Evolutionary conservation across 805 yeast genomes (phyloP).

Genomic region (Barnettozyma sp.): DNA sequence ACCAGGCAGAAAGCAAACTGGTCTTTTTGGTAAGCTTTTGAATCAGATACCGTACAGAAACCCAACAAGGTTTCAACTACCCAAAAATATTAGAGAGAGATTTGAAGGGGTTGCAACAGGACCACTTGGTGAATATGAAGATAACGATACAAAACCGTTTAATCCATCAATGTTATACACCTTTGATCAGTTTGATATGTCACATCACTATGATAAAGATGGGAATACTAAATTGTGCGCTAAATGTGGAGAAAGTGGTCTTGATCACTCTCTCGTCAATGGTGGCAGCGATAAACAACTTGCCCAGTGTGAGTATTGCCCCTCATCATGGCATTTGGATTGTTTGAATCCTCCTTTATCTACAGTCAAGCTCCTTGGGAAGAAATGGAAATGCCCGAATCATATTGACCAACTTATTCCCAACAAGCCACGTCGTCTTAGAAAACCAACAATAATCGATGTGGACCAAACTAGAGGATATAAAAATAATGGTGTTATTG

Average conservation of each 20-base stretch:
- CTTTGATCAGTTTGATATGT: conserved; percentile 52
- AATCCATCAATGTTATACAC: conserved; percentile 36
- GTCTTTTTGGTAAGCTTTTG: conserved; percentile 51
- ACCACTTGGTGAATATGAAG: conserved; percentile 63
- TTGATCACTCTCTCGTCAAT: conserved; percentile 33
- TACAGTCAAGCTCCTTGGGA: conserved; percentile 63
- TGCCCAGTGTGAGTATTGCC: conserved; percentile 77
- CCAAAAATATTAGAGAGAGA: conserved; percentile 57
- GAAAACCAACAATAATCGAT: conserved; percentile 46
- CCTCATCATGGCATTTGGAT: conserved; percentile 81
- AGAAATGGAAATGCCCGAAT: conserved; percentile 88
- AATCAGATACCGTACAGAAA: conserved; percentile 52
- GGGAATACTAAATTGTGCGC: conserved; percentile 70
- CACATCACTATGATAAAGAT: conserved; percentile 55
- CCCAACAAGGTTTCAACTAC: conserved; percentile 63
- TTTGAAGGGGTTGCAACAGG: conserved; percentile 70
- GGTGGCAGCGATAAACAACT: conserved; percentile 43
- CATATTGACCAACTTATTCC: conserved; percentile 39
- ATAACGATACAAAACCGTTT: conserved; percentile 48
- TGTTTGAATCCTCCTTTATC: conserved; percentile 75
- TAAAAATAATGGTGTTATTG: conserved; percentile 51
- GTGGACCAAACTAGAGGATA: conserved; percentile 47
- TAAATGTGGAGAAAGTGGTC: conserved; percentile 67
- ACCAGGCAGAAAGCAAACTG: conserved; percentile 27
- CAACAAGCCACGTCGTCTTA: conserved; percentile 40